A percentile compares a stretch with the other conserved stretches of the same genome.
These are phyloP conservation scores for Erodium trifolium DNA, from an alignment of 441 rosid species.

Conservation along the genomic window DNA sequence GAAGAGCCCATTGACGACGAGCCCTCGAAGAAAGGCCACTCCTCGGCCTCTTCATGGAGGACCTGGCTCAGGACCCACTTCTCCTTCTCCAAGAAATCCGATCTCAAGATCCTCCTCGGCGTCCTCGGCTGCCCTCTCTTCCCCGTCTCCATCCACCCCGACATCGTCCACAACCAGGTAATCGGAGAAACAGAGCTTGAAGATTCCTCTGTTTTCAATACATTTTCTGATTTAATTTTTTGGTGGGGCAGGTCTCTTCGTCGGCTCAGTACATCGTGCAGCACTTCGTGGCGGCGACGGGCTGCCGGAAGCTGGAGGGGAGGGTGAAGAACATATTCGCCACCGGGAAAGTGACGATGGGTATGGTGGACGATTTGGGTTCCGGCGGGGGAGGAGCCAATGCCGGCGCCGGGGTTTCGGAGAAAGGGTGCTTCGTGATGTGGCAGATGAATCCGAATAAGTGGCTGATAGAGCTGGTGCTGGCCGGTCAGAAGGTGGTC, in stretches of 20 bases:
- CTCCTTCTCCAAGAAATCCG: slow-evolving; percentile 44
- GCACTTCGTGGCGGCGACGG: slow-evolving; percentile 84
- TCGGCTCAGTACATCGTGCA: slow-evolving; percentile 88
- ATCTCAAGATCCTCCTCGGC: slow-evolving; percentile 55
- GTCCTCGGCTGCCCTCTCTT: slow-evolving; percentile 85
- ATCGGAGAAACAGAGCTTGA: not conserved
- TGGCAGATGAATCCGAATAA: slow-evolving; percentile 93
- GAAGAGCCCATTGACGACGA: slow-evolving; percentile 60
- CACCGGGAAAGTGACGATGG: slow-evolving; percentile 75
- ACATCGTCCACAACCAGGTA: slow-evolving; percentile 44
- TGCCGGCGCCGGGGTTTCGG: slow-evolving; percentile 28
- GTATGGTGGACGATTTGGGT: slow-evolving; percentile 40
- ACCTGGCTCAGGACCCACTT: slow-evolving; percentile 61
- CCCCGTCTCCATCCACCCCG: slow-evolving; percentile 46
- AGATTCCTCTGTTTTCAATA: too few relatives aligned
- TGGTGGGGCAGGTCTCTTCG: slow-evolving; percentile 31
- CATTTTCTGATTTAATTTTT: too few relatives aligned
- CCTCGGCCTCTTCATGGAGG: slow-evolving; percentile 36
- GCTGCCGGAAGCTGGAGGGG: slow-evolving; percentile 73
- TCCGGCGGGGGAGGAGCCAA: slow-evolving; percentile 21
- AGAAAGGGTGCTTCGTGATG: slow-evolving; percentile 87
- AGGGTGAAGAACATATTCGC: slow-evolving; percentile 62
- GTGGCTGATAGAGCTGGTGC: slow-evolving; percentile 80
- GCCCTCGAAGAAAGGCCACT: slow-evolving; percentile 24
- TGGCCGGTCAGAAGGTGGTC: slow-evolving; percentile 66